Base-by-base conservation (phyloP, 345 rosid species). In the Balakata baccata region DNA sequence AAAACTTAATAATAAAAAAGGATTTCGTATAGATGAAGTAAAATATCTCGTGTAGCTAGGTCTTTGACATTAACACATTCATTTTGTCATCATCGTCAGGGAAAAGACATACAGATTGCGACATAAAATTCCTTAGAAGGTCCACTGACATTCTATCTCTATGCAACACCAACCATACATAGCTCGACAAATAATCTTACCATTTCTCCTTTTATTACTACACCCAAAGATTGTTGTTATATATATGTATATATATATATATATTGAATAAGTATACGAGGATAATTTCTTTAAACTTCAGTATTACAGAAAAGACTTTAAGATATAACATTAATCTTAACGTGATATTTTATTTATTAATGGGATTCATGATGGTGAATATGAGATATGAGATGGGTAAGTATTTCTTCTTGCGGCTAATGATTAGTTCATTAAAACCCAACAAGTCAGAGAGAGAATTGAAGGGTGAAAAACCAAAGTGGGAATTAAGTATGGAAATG, bases 11-110 rank as follows among this genome's bases (percentile, higher is more conserved):
- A 11, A 14, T 66, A 45, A 34, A 34, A 52, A 11, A 11, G 11
- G 70, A 66, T 81, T 75, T 25, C 81, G 73, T 64, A 16, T 57
- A 25, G 7, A 6, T 20, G 75, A 81, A 81, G 81, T 58, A 72
- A 78, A 47, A 63, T 25, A 68, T 69, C 61, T 78, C 2, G 34
- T 59, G 3, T 13, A 5, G 68, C 43, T 43, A 64, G 67, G 50
- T 25, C 23, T 68, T 49, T 66, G 75, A 63, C 70, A 61, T 57
- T 18, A 29, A 22, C 16, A 12, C 62, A 57, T 58, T 66, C 74
- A 62, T 39, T 54, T 57, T 70, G 50, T 77, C 66, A 47, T 60
- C 0, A 12, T 50, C 66, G 18, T 1, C 11, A 13, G 38, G 38
- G 38, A 34, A 2, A 52, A 57, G n/a, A n/a, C 6, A 57, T 63